A percentile compares a stretch with the other conserved stretches of the same genome.
phyloP scores from a whole-genome alignment of 805 yeast species.

The Naumovozyma castellii region DNA sequence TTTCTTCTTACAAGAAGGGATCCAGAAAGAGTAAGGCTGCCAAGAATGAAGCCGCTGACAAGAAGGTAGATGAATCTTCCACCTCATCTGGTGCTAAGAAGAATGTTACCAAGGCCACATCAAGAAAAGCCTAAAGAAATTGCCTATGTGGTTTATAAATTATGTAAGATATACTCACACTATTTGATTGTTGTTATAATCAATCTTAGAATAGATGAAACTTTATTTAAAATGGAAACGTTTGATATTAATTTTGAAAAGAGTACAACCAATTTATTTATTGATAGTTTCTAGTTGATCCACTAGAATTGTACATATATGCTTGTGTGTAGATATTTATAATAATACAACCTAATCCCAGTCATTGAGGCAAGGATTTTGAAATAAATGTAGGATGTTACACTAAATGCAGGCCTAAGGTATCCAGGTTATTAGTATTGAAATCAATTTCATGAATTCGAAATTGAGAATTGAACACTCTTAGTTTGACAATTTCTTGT shows the following conservation, averaged over 20 bases:
- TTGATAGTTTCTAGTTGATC: too few species aligned
- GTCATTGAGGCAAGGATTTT: too few species aligned
- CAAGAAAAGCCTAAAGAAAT: slow-evolving; percentile 28
- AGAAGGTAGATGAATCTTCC: not conserved
- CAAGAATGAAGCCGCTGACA: slow-evolving; percentile 7
- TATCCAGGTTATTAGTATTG: not conserved
- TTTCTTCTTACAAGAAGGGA: slow-evolving; percentile 62
- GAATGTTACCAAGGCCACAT: slow-evolving; percentile 18
- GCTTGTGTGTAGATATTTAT: too few species aligned
- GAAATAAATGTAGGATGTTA: too few species aligned
- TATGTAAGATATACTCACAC: too few species aligned
- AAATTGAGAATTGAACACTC: slow-evolving; percentile 6
- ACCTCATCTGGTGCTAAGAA: slow-evolving; percentile 2
- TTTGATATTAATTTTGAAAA: too few species aligned
- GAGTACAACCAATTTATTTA: too few species aligned
- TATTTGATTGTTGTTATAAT: too few species aligned
- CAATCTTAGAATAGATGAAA: too few species aligned
- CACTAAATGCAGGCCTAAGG: slow-evolving; percentile 1
- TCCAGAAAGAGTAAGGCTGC: slow-evolving; percentile 18
- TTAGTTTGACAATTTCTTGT: slow-evolving; percentile 4
- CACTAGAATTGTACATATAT: too few species aligned
- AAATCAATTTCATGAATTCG: slow-evolving; percentile 3
- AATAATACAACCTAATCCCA: too few species aligned
- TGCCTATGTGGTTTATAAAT: not conserved
- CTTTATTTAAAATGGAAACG: too few species aligned